phyloP scores from a whole-genome alignment of 108 stramenopile species.

The Cyclotella baltica region DNA sequence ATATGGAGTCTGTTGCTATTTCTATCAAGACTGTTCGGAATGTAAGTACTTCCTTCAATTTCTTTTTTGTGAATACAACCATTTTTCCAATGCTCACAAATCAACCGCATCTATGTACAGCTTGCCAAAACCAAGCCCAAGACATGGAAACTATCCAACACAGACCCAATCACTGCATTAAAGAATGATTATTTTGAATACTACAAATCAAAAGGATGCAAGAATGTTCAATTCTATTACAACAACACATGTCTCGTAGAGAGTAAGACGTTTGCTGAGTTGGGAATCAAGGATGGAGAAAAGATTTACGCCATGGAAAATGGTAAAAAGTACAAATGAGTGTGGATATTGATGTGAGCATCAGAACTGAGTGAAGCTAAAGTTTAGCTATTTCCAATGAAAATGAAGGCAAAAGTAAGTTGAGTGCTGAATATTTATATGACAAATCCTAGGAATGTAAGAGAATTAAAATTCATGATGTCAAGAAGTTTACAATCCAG shows the following conservation, averaged over 20 bases:
- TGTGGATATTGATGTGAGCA: neutral
- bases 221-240: conserved; percentile 33
- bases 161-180: conserved; percentile 18
- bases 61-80: neutral
- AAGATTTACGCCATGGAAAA: conserved; percentile 42
- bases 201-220: conserved; percentile 41
- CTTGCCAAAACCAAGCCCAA: conserved; percentile 17
- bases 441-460: no score
- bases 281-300: conserved; percentile 23
- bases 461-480: no score
- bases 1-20: neutral
- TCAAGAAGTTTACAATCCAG: no score
- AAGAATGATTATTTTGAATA: conserved; percentile 31
- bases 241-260: conserved; percentile 14
- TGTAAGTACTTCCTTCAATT: conserved; percentile 18
- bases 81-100: neutral
- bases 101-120: neutral
- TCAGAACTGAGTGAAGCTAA: no score
- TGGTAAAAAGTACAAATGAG: conserved; percentile 21
- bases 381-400: no score
- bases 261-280: conserved; percentile 18
- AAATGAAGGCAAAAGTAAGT: no score
- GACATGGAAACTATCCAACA: conserved; percentile 35
- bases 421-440: no score
- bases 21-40: conserved; percentile 37